Percentiles rank a stretch among this genome's conserved stretches.
Conservation (phyloP, 192 early-diverging fungal species). For the Backusella psychrophila region DNA sequence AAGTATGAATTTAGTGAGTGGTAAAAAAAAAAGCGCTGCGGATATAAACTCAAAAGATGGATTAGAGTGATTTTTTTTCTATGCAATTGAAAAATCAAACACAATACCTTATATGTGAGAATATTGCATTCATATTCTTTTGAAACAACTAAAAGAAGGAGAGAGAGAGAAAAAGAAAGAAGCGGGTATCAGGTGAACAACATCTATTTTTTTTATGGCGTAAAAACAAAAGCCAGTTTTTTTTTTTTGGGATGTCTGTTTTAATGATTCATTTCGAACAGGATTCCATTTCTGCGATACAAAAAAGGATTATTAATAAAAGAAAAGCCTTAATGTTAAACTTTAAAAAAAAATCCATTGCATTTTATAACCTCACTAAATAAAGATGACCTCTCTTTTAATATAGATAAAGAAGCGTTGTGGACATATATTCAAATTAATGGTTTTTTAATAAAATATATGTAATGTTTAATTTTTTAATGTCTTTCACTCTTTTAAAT, state of each 20-base stretch:
- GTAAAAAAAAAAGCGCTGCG: neutral
- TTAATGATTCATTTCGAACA: neutral
- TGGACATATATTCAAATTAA: neutral
- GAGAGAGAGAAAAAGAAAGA: neutral
- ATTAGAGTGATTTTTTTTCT: too few species aligned
- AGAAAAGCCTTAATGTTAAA: neutral
- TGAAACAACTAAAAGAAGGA: neutral
- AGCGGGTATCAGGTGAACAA: neutral
- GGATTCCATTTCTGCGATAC: neutral
- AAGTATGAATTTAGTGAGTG: neutral
- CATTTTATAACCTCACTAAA: constrained; percentile 4
- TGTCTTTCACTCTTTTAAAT: neutral
- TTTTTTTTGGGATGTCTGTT: too few species aligned
- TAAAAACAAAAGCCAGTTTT: neutral
- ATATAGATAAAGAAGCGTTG: neutral
- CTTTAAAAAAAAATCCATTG: neutral
- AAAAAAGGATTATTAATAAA: neutral
- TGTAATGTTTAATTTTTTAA: neutral
- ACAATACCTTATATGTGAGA: neutral
- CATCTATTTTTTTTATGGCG: neutral
- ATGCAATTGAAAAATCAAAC: too few species aligned
- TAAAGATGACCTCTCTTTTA: neutral
- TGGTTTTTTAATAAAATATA: neutral
- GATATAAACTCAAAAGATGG: too few species aligned
- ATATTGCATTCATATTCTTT: neutral